Percentiles rank a stretch among this genome's conserved stretches.
Conservation (phyloP, 2,329 filamentous ascomycete species). For the Scedosporium aurantiacum region DNA sequence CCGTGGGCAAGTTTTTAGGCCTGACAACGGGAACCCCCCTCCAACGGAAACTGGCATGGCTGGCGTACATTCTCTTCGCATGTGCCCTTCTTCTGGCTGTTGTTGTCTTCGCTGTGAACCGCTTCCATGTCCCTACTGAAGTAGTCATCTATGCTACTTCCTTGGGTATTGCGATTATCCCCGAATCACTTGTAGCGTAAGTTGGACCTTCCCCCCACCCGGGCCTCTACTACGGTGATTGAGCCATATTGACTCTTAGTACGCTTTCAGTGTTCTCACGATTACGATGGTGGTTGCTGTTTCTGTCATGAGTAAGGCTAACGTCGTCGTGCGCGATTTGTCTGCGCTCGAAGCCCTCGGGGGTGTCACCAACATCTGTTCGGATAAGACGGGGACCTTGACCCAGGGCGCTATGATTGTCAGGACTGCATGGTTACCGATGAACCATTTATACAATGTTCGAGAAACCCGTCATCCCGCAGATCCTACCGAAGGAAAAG, state of each 20-base stretch:
- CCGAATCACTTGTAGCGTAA: conserved; percentile 52
- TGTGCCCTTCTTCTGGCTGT: conserved; percentile 51
- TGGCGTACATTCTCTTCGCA: conserved; percentile 66
- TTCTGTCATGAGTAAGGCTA: conserved; percentile 52
- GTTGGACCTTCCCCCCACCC: conserved; percentile 8
- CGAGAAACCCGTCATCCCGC: conserved; percentile 48
- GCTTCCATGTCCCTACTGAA: conserved; percentile 38
- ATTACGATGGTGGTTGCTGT: conserved; percentile 60
- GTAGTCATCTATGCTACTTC: conserved; percentile 48
- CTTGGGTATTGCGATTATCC: conserved; percentile 51
- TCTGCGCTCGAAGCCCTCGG: conserved; percentile 59
- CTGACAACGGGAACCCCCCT: conserved; percentile 61
- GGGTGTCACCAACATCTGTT: conserved; percentile 62
- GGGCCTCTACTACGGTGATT: not conserved
- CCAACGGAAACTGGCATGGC: conserved; percentile 65
- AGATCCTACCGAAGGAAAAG: conserved; percentile 47
- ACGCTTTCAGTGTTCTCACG: conserved; percentile 41
- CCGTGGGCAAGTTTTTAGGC: conserved; percentile 47
- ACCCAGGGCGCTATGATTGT: conserved; percentile 62
- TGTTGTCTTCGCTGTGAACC: conserved; percentile 47
- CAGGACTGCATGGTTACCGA: conserved; percentile 54
- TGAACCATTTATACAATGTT: conserved; percentile 46
- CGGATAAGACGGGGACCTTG: conserved; percentile 61
- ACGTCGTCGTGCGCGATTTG: conserved; percentile 55
- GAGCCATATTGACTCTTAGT: conserved; percentile 10